Percentiles rank a stretch among this genome's conserved stretches.
These are phyloP conservation scores for Helianthus annuus DNA, from an alignment of 129 eudicot genomes.

Conservation along the genomic window DNA sequence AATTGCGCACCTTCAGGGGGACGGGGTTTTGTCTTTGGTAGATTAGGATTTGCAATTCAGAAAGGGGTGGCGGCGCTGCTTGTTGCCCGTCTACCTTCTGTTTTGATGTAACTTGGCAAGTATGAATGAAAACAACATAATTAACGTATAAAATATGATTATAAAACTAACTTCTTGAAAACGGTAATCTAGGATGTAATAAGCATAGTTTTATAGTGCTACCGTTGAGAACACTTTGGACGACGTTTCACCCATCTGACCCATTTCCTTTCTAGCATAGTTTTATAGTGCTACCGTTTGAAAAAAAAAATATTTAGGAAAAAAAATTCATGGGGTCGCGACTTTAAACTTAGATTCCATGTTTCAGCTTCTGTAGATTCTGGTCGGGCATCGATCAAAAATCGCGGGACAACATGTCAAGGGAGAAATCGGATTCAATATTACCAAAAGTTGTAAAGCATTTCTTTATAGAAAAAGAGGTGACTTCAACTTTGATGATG, in stretches of 20 bases:
- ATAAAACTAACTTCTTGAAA: neutral
- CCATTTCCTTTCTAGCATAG: neutral
- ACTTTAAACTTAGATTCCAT: neutral
- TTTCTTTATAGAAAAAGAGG: conserved; percentile 90
- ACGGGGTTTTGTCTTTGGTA: too few relatives aligned
- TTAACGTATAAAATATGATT: too few relatives aligned
- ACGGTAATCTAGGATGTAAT: neutral
- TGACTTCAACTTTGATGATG: conserved; percentile 93
- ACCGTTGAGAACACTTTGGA: neutral
- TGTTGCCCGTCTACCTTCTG: too few relatives aligned
- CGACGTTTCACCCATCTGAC: neutral
- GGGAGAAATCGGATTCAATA: conserved; percentile 69
- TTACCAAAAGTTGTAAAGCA: conserved; percentile 72
- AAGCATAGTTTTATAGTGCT: too few relatives aligned
- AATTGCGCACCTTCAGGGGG: too few relatives aligned
- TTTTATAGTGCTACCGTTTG: neutral
- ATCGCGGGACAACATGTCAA: conserved; percentile 71
- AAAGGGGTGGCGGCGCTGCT: too few relatives aligned
- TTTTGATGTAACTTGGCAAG: too few relatives aligned
- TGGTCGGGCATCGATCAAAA: conserved; percentile 86
- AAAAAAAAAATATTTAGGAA: neutral
- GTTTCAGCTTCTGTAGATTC: conserved; percentile 79
- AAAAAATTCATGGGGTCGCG: neutral
- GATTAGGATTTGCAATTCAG: too few relatives aligned
- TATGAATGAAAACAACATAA: neutral